Evolutionary conservation across 768 basidiomycete species (phyloP), one percentile per base, ranked within the genome.

Genomic region (Dioszegia aurantiaca): DNA sequence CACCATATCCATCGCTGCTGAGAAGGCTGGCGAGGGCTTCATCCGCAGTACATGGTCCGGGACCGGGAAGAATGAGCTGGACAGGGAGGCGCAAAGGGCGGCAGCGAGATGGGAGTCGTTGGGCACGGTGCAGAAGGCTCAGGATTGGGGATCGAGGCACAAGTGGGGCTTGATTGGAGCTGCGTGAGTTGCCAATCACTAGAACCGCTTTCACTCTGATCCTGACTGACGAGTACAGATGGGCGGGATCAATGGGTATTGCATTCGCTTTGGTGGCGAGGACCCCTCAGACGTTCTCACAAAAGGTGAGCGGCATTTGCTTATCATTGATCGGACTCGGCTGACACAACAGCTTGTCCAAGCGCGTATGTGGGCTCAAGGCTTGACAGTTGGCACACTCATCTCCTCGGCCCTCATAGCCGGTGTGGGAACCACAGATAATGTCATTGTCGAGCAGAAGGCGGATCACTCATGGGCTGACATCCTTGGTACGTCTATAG

Each of bases 351-450:
- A 74, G 73, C 56, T 77, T 58, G 75, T 77, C 2, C 75, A 77
- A 68, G 72, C 75, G 21, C 71, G 75, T 67, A 68, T 77, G 63
- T 74, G 65, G 61, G 75, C 75, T 26, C 75, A 77, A 66, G 73
- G 70, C 67, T 61, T 71, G 26, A 77, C 73, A 14, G 69, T 77
- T 30, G 72, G 61, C 19, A 47, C 67, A 23, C 53, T 76, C 21
- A 60, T 77, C 56, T 61, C 60, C 12, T 70, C 72, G 2, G 73
- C 72, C 12, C 46, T 72, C 21, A 19, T 69, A 17, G 61, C 73
- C 1, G 75, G 73, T 10, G 48, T 53, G 8, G 59, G 66, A 21
- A 54, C 63, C 9, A 53, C 51, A 26, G 70, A 68, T 24, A 60
- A 68, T 39, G 42, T 39, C 12, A 28, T 45, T 11, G 40, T 47